Evolutionary conservation across 805 yeast genomes (phyloP), one percentile per base, ranked within the genome.

Genomic region (Cyberlindnera veronae): DNA sequence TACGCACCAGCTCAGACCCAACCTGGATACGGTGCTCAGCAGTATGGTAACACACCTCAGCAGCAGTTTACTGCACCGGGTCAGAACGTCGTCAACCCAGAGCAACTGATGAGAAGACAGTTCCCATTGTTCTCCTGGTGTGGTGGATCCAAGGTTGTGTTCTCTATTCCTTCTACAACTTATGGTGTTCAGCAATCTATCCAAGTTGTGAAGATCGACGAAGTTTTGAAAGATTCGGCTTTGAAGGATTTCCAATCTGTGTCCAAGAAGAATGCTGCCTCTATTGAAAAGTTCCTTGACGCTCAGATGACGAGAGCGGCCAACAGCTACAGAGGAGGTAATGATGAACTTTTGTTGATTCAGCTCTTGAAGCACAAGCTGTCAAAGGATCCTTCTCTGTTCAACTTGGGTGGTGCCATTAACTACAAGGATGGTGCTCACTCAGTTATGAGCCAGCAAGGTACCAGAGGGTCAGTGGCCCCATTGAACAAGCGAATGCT

Each of bases 121-220:
- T 84, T 83, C 62, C 95, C 96, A 0, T 56, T 88, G 24, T 83
- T 86, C 57, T 69, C 73, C 42, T 88, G 93, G 84, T 67, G 77
- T 20, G 64, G 63, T 16, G 67, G 77, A 3, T 60, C 63, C 6
- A 71, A 66, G 33, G 53, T 74, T 15, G 70, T 73, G 3, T 66
- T 67, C 27, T 66, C 72, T 41, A 54, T 76, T 32, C 60, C 65
- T 26, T 20, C 44, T 3, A n/a, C 23, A 5, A 56, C 53, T 40
- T 46, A 60, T 50, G 61, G 63, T n/a, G 65, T 59, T 44, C 64
- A 52, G 29, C 53, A 57, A 15, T 51, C 50, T 3, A 51, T 82
- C 6, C 64, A 64, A 1, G 63, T 79, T 9, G 56, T 52, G 5
- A 62, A 61, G 16, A 43, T 57, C 14, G 64, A 62, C 5, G 41